Conservation (phyloP, 2,329 filamentous ascomycete species). For the Ascocoryne sarcoides region DNA sequence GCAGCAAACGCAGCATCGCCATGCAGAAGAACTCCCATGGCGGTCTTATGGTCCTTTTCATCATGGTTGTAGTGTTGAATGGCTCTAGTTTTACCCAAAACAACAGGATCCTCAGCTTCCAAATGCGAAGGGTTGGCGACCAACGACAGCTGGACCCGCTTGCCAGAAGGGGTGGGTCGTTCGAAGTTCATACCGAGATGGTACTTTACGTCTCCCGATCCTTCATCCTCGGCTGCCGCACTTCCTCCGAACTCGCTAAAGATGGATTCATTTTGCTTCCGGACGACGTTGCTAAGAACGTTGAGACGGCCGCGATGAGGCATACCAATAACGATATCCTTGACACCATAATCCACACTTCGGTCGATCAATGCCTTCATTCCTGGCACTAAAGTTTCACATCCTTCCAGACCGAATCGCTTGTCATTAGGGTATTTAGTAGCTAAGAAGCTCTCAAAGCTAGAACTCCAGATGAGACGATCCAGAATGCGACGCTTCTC, state of each 20-base stretch:
- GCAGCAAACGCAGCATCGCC: slow-evolving; percentile 95
- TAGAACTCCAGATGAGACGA: slow-evolving; percentile 96
- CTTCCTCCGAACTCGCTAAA: slow-evolving; percentile 96
- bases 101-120: slow-evolving; percentile 95
- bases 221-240: slow-evolving; percentile 81
- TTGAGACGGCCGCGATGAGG: slow-evolving; percentile 97
- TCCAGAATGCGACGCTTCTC: slow-evolving; percentile 98
- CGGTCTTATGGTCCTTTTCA: slow-evolving; percentile 76
- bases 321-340: slow-evolving; percentile 99
- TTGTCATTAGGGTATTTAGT: slow-evolving; percentile 99
- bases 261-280: slow-evolving; percentile 98
- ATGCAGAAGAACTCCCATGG: slow-evolving; percentile 93
- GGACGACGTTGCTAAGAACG: slow-evolving; percentile 94
- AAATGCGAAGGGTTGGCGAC: slow-evolving; percentile 98
- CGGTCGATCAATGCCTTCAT: slow-evolving; percentile 99
- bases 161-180: slow-evolving; percentile 92
- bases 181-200: slow-evolving; percentile 99
- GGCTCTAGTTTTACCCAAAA: slow-evolving; percentile 92
- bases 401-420: slow-evolving; percentile 96
- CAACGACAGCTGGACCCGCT: slow-evolving; percentile 97
- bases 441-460: slow-evolving; percentile 89
- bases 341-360: slow-evolving; percentile 95
- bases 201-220: slow-evolving; percentile 98
- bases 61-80: slow-evolving; percentile 99
- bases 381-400: slow-evolving; percentile 90